Evolutionary conservation across 2,329 filamentous ascomycete genomes (phyloP), one percentile per base, ranked within the genome.

Genomic region (Colletotrichum theobromicola): DNA sequence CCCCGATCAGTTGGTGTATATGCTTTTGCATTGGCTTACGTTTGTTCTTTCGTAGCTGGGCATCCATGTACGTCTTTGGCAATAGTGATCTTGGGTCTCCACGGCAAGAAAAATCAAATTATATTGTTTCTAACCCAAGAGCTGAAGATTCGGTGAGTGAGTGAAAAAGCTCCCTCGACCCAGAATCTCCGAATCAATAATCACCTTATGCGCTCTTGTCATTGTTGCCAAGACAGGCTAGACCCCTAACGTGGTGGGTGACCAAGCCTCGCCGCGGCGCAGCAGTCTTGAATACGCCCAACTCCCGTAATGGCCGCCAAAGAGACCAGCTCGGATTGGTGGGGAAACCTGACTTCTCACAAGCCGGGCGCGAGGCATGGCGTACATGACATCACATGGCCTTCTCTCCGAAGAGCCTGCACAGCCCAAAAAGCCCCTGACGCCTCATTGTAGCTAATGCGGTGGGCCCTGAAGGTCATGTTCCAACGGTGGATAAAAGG

Each of bases 11-110:
- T 12, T 12, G 18, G 5, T 4, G 37, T 10, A 0, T 18, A n/a
- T 2, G 37, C 6, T n/a, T n/a, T n/a, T 2, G 8, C 18, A 42
- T 10, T n/a, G 1, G 5, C 3, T 0, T n/a, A 3, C 8, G 2
- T 42, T 37, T 7, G 18, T 9, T 37, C 3, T 1, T 9, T 37
- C 35, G 3, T 2, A 5, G 35, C 8, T 37, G 35, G 7, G 2
- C 7, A 18, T 9, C 35, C 4, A 6, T 6, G 1, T 0, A 42
- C 9, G 1, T 6, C 2, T 12, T 42, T 18, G 4, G 2, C 4
- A n/a, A 5, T 5, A 9, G 4, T 42, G 5, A 5, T 7, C 37
- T 0, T 6, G 2, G 18, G 0, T 0, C 0, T 46, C 42, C 18
- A 46, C 0, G 1, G 18, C 18, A 7, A 21, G 18, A 46, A 21